Percentiles rank a stretch among this genome's conserved stretches.
Conservation (phyloP, 768 basidiomycete genomes). For the Hydnum rufescens region DNA sequence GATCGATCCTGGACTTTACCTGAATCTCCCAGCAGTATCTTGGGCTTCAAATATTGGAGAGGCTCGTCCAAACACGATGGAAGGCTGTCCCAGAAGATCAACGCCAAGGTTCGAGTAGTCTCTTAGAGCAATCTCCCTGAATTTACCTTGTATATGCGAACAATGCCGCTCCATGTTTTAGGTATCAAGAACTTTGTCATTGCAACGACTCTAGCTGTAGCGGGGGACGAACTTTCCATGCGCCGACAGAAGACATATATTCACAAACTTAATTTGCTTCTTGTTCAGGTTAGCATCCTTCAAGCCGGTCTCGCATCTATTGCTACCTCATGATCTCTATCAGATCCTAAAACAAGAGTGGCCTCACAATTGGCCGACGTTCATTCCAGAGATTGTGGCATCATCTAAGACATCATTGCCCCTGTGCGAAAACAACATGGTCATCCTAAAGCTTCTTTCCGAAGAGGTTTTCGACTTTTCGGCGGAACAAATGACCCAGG, state of each 20-base stretch:
- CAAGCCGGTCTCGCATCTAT: neutral
- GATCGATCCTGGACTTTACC: too few relatives aligned
- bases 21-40: conserved; percentile 60
- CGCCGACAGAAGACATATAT: conserved; percentile 86
- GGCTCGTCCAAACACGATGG: conserved; percentile 86
- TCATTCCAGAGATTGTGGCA: conserved; percentile 91
- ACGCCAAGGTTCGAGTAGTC: conserved; percentile 44
- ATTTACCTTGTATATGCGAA: neutral
- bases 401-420: conserved; percentile 92
- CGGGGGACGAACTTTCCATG: conserved; percentile 75
- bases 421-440: conserved; percentile 99
- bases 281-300: conserved; percentile 58
- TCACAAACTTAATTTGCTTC: conserved; percentile 90
- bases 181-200: conserved; percentile 97
- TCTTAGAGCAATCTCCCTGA: neutral
- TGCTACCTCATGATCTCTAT: neutral
- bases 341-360: conserved; percentile 99
- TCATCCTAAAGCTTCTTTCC: conserved; percentile 88
- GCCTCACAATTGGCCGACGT: conserved; percentile 98
- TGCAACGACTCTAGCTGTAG: conserved; percentile 76
- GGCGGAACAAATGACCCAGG: conserved; percentile 95
- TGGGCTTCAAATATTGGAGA: conserved; percentile 91
- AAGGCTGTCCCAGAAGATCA: conserved; percentile 89
- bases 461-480: conserved; percentile 99
- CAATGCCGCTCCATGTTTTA: too few relatives aligned